Base-by-base conservation (phyloP, 1,284 basidiomycete species). In the Mycena citricolor region DNA sequence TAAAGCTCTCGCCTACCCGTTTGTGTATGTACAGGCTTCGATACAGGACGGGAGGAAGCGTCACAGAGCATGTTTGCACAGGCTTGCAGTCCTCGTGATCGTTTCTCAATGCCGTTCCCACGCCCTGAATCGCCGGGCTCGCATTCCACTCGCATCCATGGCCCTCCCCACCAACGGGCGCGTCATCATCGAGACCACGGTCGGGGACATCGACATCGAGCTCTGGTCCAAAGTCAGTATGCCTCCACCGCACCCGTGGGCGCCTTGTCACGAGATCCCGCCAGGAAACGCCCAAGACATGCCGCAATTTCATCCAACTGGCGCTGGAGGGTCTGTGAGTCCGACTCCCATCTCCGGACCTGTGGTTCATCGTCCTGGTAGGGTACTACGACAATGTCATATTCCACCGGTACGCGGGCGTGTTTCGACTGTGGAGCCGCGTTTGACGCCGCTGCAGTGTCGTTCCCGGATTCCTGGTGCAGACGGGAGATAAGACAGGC, bases 371-470 rank as follows among this genome's bases (percentile, higher is more conserved):
- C 47, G 31, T 32, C 30, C 19, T 1, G 39, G 4, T 59, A 93
- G 92, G 94, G 5, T 98, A 97, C 67, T 99, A 98, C 66, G 95
- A 99, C 56, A 86, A 88, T 30, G 83, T 91, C 40, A 86, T 94
- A 46, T 98, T 97, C 58, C 94, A 98, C 64, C 82, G 95, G 79
- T 83, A 67, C 16, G 74, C 54, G 14, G 39, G 24, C 30, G 44
- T 30, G 12, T 30, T 41, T 20, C 36, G n/a, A 16, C 20, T 17
- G 14, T 39, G 20, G 32, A 19, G 39, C 20, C 21, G 17, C n/a
- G 12, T 34, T 49, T 42, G 32, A 48, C 32, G 32, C 23, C 36
- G 21, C 22, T 12, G 31, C 38, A 87, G 86, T 11, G 73, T 94
- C 36, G 83, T 94, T 4, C 88, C 92, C 2, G 79, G 81, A 22